Base-by-base conservation (phyloP, 306 rosid genomes). In the Acacia acuminata region DNA sequence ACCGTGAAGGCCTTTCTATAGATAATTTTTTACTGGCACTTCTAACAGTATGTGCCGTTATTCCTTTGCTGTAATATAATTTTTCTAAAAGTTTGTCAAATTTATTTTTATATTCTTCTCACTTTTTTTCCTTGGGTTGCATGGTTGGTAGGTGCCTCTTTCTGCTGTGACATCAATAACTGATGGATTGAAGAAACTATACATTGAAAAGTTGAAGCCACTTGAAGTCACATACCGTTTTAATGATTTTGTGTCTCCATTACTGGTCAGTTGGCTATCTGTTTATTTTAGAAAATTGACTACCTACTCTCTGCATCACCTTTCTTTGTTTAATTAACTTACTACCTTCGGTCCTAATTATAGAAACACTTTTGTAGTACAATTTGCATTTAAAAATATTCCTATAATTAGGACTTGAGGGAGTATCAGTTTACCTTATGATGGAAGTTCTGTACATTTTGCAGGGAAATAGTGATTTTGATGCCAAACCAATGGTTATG, bases 401-500 rank as follows among this genome's bases (percentile, higher is more conserved):
- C 27, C 27, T 27, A 27, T 27, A 27, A 27, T 27, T 27, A 27
- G 27, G 27, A 27, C 27, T 27, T 27, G 27, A 27, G 27, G 27
- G 27, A 27, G 27, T 27, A 24, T 79, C 3, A 38, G 47, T 56
- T 64, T 61, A 27, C 15, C 14, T 61, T 61, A 61, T 81, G 50
- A 79, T 81, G 36, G 25, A 32, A 61, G 58, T 73, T 81, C 34
- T 34, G 60, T 76, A 16, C 66, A 50, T 32, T 78, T 67, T 90
- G 79, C 88, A 96, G 98, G 86, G 94, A 63, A 92, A 96, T 83
- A 94, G 99, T 82, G 99, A 96, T 89, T 96, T 96, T 75, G 98
- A 94, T 87, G 97, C 94, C 65, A 96, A 94, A 88, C 99, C 99
- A 56, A 96, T 96, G 98, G 92, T 96, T 84, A 87, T 96, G 88